phyloP scores from a whole-genome alignment of 306 rosid genomes.

The Lagenaria siceraria region DNA sequence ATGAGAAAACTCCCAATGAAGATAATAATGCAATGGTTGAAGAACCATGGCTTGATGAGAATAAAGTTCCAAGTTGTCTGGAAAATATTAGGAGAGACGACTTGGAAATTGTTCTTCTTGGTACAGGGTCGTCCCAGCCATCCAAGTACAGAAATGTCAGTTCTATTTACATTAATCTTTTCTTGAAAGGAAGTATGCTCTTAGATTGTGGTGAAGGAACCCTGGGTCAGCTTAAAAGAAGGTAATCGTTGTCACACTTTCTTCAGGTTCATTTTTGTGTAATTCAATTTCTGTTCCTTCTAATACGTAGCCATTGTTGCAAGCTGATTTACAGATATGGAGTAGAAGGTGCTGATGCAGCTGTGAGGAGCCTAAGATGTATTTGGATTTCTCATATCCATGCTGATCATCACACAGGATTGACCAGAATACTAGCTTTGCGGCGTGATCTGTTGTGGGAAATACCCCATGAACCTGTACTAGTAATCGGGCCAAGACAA shows the following conservation, averaged over 20 bases:
- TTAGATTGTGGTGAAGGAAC: constrained; percentile 97
- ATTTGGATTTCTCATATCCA: constrained; percentile 96
- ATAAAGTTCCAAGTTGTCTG: constrained; percentile 56
- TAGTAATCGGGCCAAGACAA: constrained; percentile 78
- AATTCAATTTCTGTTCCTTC: not conserved
- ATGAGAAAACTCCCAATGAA: constrained; percentile 16
- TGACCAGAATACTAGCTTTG: constrained; percentile 77
- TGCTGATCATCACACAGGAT: constrained; percentile 91
- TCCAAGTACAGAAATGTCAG: constrained; percentile 89
- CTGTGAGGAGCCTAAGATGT: constrained; percentile 52
- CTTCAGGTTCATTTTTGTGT: not conserved
- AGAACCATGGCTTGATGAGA: constrained; percentile 68
- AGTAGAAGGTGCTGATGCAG: constrained; percentile 62
- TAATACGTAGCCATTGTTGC: constrained; percentile 5
- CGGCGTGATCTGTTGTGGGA: constrained; percentile 56
- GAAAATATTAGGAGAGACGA: constrained; percentile 75
- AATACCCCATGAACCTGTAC: constrained; percentile 64
- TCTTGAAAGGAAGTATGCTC: constrained; percentile 67
- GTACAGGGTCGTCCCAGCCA: constrained; percentile 97
- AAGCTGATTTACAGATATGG: constrained; percentile 59
- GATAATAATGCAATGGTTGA: constrained; percentile 35
- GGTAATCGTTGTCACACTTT: constrained; percentile 23
- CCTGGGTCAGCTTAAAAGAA: constrained; percentile 86
- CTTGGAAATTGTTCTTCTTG: constrained; percentile 90
- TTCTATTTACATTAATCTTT: constrained; percentile 76